These are phyloP conservation scores for Nicotiana benthamiana DNA, from an alignment of 257 asterid species.

Conservation along the genomic window DNA sequence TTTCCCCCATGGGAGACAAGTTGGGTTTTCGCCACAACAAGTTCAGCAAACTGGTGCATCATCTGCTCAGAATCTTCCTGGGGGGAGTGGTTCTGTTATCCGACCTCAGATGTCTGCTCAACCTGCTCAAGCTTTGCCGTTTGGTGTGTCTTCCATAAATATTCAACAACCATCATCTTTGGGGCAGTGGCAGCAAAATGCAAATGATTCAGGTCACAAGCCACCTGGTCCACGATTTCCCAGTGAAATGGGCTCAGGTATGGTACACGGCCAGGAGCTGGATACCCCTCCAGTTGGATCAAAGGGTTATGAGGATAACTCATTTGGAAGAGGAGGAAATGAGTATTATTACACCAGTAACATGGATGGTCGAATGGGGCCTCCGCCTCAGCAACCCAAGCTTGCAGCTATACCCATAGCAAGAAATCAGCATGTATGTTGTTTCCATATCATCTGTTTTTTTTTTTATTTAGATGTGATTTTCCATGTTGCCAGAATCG, in stretches of 20 bases:
- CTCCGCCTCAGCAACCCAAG: conserved; percentile 54
- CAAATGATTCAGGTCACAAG: conserved; percentile 35
- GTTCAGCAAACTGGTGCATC: conserved; percentile 43
- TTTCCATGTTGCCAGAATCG: not conserved
- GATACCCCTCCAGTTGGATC: conserved; percentile 44
- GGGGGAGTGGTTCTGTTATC: conserved; percentile 31
- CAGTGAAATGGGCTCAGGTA: conserved; percentile 51
- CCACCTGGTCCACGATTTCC: conserved; percentile 54
- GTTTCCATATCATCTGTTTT: not conserved
- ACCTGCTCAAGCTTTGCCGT: conserved; percentile 39
- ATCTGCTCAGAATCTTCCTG: conserved; percentile 35
- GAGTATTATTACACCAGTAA: conserved; percentile 40
- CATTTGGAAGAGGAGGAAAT: conserved; percentile 52
- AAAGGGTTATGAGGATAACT: conserved; percentile 58
- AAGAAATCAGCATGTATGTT: conserved; percentile 63
- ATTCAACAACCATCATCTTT: conserved; percentile 46
- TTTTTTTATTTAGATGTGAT: not conserved
- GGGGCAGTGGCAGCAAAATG: conserved; percentile 36
- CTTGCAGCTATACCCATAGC: conserved; percentile 71
- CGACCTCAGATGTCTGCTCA: conserved; percentile 36
- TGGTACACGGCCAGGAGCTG: conserved; percentile 51
- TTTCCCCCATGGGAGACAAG: conserved; percentile 49
- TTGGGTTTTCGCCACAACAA: conserved; percentile 56
- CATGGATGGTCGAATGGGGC: conserved; percentile 40
- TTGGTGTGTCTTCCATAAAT: conserved; percentile 37